Evolutionary conservation across 768 basidiomycete species (phyloP), one percentile per base, ranked within the genome.

Genomic region (Cystofilobasidium capitatum): DNA sequence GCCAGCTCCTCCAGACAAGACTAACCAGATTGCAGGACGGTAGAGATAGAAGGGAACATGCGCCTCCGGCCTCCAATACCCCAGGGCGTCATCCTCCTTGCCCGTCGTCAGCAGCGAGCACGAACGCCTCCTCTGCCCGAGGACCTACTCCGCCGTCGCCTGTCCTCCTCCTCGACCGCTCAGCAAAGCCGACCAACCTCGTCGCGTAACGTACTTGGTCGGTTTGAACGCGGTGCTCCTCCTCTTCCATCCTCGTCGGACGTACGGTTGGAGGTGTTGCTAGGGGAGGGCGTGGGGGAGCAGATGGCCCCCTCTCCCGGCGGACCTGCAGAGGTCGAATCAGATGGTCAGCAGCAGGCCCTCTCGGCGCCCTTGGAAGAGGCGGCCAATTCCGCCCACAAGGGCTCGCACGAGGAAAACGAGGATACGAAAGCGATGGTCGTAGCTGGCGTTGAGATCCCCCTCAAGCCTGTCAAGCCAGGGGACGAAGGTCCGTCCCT

Each of bases 401-500:
- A 45, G 44, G 14, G n/a, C n/a, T n/a, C n/a, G n/a, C n/a, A n/a
- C 5, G 51, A 24, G 17, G 31, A 31, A 55, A 17, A 29, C 16
- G 26, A 55, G 29, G 29, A 55, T 17, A 61, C 3, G 1, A 39
- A 64, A 24, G 69, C 71, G 49, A 71, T 73, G 33, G 31, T 54
- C 20, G 70, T 76, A 0, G 66, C 73, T 55, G 75, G 76, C 12
- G 69, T 77, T 2, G 20, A 62, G 20, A 68, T 77, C 8, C 76
- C 75, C 3, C 69, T 70, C 1, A 77, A 74, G 65, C 76, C 76
- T 17, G 61, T 54, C 10, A 71, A 73, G 7, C 76, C 76, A 14
- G 75, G 71, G 2, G 75, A 75, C 66, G 76, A 77, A 66, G 76
- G 76, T 76, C 22, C 65, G 73, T 73, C 29, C 14, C 35, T 20